Evolutionary conservation across 441 rosid species (phyloP).

Genomic region (Hypseocharis bilobata): DNA sequence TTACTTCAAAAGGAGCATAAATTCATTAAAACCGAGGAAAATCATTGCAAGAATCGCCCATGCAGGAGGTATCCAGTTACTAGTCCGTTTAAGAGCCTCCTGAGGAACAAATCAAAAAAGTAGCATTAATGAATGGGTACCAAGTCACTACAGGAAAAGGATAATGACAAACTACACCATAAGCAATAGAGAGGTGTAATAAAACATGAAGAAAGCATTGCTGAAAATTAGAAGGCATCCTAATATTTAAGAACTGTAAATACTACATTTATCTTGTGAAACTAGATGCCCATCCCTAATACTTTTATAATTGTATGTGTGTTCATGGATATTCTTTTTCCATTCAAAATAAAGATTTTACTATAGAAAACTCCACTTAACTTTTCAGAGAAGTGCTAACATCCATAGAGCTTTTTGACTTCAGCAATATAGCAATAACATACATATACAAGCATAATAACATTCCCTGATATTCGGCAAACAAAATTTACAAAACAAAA

Average conservation of each 20-base stretch:
- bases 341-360: too few species aligned
- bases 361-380: too few species aligned
- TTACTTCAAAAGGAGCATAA: conserved; percentile 69
- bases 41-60: conserved; percentile 72
- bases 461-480: neutral
- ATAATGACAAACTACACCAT: neutral
- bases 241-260: neutral
- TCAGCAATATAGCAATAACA: neutral
- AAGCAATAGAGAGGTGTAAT: neutral
- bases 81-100: conserved; percentile 68
- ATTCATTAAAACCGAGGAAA: conserved; percentile 73
- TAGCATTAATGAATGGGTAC: conserved; percentile 7
- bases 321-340: neutral
- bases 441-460: neutral
- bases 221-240: neutral
- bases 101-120: conserved; percentile 25
- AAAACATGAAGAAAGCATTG: neutral
- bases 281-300: neutral
- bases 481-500: neutral
- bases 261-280: neutral
- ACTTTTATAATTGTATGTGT: neutral
- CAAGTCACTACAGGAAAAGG: neutral
- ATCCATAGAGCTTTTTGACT: neutral
- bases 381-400: neutral
- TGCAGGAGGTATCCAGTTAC: conserved; percentile 71